A percentile compares a stretch with the other conserved stretches of the same genome.
Conservation (phyloP, 306 rosid species). For the Albizia julibrissin region DNA sequence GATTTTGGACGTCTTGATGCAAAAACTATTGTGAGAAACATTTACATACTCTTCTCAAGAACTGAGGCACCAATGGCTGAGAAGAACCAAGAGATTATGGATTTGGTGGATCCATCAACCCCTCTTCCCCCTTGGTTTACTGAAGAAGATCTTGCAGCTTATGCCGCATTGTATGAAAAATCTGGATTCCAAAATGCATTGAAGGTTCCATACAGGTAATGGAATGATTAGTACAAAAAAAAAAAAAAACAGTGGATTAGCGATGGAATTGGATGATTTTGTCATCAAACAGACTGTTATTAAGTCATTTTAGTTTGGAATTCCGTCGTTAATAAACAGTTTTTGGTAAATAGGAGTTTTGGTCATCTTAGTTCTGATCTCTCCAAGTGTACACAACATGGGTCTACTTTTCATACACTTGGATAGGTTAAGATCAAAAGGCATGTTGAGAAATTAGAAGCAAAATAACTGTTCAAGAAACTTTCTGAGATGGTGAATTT, state of each 20-base stretch:
- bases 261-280: too few relatives aligned
- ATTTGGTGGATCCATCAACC: conserved; percentile 67
- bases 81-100: conserved; percentile 84
- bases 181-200: conserved; percentile 71
- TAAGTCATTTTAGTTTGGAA: too few relatives aligned
- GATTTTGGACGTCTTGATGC: conserved; percentile 77
- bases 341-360: not conserved
- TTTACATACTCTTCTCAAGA: conserved; percentile 78
- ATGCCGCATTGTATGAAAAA: conserved; percentile 69
- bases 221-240: not conserved
- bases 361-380: not conserved
- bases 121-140: conserved; percentile 83
- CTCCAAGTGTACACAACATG: not conserved
- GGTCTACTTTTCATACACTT: not conserved
- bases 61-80: conserved; percentile 74
- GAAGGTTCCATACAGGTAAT: conserved; percentile 8
- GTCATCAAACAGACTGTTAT: too few relatives aligned
- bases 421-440: not conserved
- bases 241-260: too few relatives aligned
- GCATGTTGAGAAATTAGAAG: not conserved
- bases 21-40: conserved; percentile 64
- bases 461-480: not conserved
- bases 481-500: not conserved
- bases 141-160: conserved; percentile 70
- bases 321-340: too few relatives aligned